phyloP scores from a whole-genome alignment of 371 early-diverging fungal genomes.

The Syncephalastrum racemosum region DNA sequence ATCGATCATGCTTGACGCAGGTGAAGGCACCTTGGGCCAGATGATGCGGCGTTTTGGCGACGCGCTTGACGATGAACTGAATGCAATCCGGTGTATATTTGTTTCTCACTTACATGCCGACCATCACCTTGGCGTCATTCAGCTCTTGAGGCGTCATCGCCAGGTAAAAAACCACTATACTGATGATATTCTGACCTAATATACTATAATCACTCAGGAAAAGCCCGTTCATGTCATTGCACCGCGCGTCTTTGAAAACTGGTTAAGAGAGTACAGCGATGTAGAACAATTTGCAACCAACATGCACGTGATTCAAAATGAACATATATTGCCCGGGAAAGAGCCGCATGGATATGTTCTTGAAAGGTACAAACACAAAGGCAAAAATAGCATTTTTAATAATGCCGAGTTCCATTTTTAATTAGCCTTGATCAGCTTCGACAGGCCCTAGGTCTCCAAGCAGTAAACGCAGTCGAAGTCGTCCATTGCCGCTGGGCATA shows the following conservation, averaged over 20 bases:
- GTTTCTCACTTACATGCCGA: slow-evolving; percentile 99
- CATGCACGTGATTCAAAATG: slow-evolving; percentile 34
- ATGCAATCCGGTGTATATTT: slow-evolving; percentile 75
- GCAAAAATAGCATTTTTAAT: too few relatives aligned
- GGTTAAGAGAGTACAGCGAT: slow-evolving; percentile 71
- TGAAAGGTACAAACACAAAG: slow-evolving; percentile 5
- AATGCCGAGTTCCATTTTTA: background rate
- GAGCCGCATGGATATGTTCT: slow-evolving; percentile 4
- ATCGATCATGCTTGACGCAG: slow-evolving; percentile 89
- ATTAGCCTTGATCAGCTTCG: slow-evolving; percentile 36
- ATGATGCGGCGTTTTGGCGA: slow-evolving; percentile 79
- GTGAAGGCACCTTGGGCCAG: slow-evolving; percentile 97
- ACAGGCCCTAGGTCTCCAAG: slow-evolving; percentile 45
- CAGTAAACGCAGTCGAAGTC: slow-evolving; percentile 68
- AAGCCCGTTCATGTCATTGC: slow-evolving; percentile 50
- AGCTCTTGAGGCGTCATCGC: slow-evolving; percentile 48
- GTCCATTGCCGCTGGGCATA: slow-evolving; percentile 82
- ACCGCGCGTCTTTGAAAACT: slow-evolving; percentile 59
- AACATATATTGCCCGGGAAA: slow-evolving; percentile 16
- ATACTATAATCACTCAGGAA: background rate
- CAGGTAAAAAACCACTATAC: background rate
- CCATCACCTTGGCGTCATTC: slow-evolving; percentile 94
- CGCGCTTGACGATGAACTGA: slow-evolving; percentile 40
- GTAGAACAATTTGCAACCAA: slow-evolving; percentile 62
- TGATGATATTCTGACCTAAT: slow-evolving; percentile 2